Evolutionary conservation across 140 eudicot genomes (phyloP).

Genomic region (Anethum foeniculum): DNA sequence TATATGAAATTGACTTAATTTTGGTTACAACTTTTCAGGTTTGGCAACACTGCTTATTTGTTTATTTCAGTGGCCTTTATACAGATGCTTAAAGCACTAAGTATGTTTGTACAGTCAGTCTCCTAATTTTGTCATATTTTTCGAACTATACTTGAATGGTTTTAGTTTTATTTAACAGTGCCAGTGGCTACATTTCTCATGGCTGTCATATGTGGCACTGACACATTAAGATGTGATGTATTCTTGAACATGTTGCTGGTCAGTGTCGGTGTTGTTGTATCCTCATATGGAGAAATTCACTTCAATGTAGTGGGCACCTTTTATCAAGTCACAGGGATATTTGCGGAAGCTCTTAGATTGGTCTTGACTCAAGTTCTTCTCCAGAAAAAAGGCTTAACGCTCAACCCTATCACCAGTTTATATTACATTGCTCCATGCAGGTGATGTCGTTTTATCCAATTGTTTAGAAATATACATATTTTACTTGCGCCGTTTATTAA

Average conservation of each 20-base stretch:
- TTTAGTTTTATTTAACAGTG: constrained; percentile 45
- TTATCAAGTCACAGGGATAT: constrained; percentile 87
- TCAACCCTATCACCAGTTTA: constrained; percentile 90
- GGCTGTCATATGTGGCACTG: constrained; percentile 98
- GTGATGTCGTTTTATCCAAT: constrained; percentile 22
- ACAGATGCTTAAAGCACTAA: constrained; percentile 98
- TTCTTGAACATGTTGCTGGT: constrained; percentile 88
- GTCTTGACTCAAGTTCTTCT: constrained; percentile 95
- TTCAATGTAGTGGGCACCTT: constrained; percentile 86
- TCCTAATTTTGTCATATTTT: not conserved
- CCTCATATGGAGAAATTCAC: constrained; percentile 95
- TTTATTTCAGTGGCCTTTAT: constrained; percentile 96
- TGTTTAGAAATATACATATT: not conserved
- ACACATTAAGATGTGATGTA: constrained; percentile 82
- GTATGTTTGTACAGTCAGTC: constrained; percentile 30
- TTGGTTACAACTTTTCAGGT: constrained; percentile 40
- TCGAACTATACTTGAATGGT: constrained; percentile 2
- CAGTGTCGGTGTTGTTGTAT: constrained; percentile 88
- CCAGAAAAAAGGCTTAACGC: constrained; percentile 89
- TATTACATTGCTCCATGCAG: constrained; percentile 99
- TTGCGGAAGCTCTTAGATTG: constrained; percentile 94
- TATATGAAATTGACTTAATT: not conserved
- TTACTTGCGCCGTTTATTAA: not conserved
- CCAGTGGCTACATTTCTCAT: constrained; percentile 96
- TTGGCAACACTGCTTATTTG: constrained; percentile 97